These are phyloP conservation scores for Kurtzmaniella cleridarum DNA, from an alignment of 805 yeast genomes.

Conservation along the genomic window DNA sequence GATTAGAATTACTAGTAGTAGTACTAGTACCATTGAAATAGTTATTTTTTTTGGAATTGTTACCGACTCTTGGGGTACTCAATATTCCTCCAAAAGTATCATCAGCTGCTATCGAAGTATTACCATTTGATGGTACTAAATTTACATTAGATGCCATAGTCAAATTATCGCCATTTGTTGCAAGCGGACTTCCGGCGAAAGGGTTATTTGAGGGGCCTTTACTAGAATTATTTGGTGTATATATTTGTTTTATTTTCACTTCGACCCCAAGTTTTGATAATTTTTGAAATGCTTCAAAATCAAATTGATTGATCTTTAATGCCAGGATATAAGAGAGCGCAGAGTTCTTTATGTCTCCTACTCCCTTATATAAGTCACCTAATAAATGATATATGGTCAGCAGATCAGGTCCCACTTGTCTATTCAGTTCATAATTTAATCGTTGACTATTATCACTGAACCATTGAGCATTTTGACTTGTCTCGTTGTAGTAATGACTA, in stretches of 20 bases:
- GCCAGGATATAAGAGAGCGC: slow-evolving; percentile 65
- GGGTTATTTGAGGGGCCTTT: slow-evolving; percentile 14
- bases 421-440: slow-evolving; percentile 33
- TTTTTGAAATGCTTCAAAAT: slow-evolving; percentile 83
- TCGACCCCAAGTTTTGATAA: slow-evolving; percentile 68
- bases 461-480: slow-evolving; percentile 1
- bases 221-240: slow-evolving; percentile 19
- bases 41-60: neutral
- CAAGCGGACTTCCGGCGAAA: slow-evolving; percentile 5
- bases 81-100: slow-evolving; percentile 19
- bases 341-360: slow-evolving; percentile 61
- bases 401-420: slow-evolving; percentile 53
- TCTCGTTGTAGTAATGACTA: slow-evolving; percentile 25
- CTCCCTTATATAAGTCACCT: slow-evolving; percentile 59
- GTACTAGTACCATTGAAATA: neutral
- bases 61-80: slow-evolving; percentile 22
- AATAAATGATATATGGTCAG: slow-evolving; percentile 62
- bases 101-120: slow-evolving; percentile 15
- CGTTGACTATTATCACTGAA: slow-evolving; percentile 2
- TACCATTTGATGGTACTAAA: neutral
- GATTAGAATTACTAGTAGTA: slow-evolving; percentile 8
- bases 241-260: slow-evolving; percentile 54
- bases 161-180: too few relatives aligned
- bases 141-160: too few relatives aligned
- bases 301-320: slow-evolving; percentile 66